Conservation (phyloP, 805 yeast genomes). For the Ogataea henricii region DNA sequence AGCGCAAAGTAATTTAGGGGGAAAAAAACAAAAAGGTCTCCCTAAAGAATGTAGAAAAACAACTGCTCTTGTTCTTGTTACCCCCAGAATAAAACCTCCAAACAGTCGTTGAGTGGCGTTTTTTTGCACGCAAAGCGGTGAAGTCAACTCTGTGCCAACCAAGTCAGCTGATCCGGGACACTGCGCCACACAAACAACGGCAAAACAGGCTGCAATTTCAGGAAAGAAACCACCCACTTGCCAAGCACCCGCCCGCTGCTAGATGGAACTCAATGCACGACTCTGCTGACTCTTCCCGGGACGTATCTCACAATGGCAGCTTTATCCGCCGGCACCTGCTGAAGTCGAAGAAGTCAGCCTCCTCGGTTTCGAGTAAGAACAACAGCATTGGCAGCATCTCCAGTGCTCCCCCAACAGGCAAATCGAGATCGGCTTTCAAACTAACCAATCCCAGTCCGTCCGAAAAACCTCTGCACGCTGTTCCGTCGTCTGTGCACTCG, state of each 20-base stretch:
- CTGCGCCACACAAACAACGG: not conserved
- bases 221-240: not conserved
- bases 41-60: not conserved
- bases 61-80: not conserved
- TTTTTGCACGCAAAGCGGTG: too few species aligned
- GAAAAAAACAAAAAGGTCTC: not conserved
- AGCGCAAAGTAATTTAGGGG: constrained; percentile 1
- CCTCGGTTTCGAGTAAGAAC: constrained; percentile 13
- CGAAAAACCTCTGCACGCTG: not conserved
- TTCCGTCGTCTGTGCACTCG: not conserved
- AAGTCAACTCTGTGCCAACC: too few species aligned
- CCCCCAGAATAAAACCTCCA: too few species aligned
- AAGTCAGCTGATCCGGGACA: too few species aligned
- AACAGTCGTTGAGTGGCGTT: too few species aligned
- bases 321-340: constrained; percentile 15
- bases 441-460: constrained; percentile 1
- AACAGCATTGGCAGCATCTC: constrained; percentile 5
- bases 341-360: constrained; percentile 13
- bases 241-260: constrained; percentile 1
- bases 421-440: constrained; percentile 5
- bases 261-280: constrained; percentile 3
- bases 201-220: not conserved
- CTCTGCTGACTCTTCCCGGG: constrained; percentile 10
- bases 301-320: constrained; percentile 12
- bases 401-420: constrained; percentile 5